Conservation (phyloP, 2,329 filamentous ascomycete species). For the Harringtonia lauricola region DNA sequence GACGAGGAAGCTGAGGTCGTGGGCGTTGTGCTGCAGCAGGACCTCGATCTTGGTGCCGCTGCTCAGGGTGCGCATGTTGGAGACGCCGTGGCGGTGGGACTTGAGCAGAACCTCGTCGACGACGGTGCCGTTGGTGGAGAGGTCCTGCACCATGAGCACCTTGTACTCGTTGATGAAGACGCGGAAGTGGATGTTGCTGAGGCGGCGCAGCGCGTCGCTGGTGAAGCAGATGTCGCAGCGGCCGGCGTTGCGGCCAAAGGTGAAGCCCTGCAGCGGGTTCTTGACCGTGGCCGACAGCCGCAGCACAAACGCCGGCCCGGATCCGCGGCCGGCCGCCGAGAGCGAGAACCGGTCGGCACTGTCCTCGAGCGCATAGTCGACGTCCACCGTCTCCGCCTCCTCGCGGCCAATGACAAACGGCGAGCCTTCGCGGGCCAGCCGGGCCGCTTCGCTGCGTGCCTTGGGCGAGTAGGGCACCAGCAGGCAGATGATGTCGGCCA, state of each 20-base stretch:
- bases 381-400: slow-evolving; percentile 36
- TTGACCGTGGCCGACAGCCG: slow-evolving; percentile 66
- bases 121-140: slow-evolving; percentile 90
- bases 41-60: slow-evolving; percentile 67
- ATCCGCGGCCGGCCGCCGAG: slow-evolving; percentile 35
- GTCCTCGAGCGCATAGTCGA: slow-evolving; percentile 41
- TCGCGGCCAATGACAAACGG: slow-evolving; percentile 39
- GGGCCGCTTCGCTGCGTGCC: slow-evolving; percentile 59
- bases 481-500: slow-evolving; percentile 81
- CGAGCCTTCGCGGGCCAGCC: slow-evolving; percentile 34
- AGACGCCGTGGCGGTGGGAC: slow-evolving; percentile 17
- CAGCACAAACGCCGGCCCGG: slow-evolving; percentile 61
- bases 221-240: slow-evolving; percentile 63
- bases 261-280: slow-evolving; percentile 61
- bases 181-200: slow-evolving; percentile 94
- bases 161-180: slow-evolving; percentile 84
- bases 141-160: slow-evolving; percentile 83
- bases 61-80: slow-evolving; percentile 47
- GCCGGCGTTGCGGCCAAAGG: slow-evolving; percentile 66
- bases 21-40: slow-evolving; percentile 35
- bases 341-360: slow-evolving; percentile 38
- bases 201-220: slow-evolving; percentile 55
- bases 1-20: slow-evolving; percentile 71
- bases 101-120: slow-evolving; percentile 64
- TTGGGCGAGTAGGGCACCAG: slow-evolving; percentile 67